Conservation (phyloP, 495 filamentous ascomycete species). For the Wilcoxina mikolae region DNA sequence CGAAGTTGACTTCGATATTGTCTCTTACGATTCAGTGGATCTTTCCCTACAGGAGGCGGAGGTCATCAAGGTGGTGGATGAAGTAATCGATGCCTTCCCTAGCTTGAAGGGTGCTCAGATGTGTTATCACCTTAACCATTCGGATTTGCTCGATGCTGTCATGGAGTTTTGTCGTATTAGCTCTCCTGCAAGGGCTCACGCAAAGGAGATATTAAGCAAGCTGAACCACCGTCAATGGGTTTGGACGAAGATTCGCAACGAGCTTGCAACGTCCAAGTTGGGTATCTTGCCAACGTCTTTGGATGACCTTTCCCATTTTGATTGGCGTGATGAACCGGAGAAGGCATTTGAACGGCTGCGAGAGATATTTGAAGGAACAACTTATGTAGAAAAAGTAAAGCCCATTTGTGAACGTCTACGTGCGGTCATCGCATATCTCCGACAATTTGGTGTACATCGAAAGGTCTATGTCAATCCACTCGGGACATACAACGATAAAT, state of each 20-base stretch:
- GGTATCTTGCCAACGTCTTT: conserved; percentile 78
- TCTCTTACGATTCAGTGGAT: conserved; percentile 62
- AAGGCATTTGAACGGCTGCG: conserved; percentile 62
- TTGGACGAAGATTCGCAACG: conserved; percentile 72
- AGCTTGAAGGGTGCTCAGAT: conserved; percentile 52
- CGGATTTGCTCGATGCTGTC: conserved; percentile 57
- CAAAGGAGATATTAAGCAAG: conserved; percentile 75
- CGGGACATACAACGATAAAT: conserved; percentile 79
- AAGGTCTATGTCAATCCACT: conserved; percentile 78
- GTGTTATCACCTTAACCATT: conserved; percentile 89
- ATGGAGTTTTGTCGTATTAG: conserved; percentile 79
- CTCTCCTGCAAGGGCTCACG: conserved; percentile 46
- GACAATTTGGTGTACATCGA: conserved; percentile 54
- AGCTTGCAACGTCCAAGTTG: conserved; percentile 63
- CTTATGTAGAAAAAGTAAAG: conserved; percentile 48
- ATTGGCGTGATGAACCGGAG: conserved; percentile 65
- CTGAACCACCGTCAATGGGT: conserved; percentile 70
- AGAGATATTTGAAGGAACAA: conserved; percentile 55
- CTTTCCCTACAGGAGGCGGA: conserved; percentile 88
- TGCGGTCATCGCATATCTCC: conserved; percentile 57
- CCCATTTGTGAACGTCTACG: conserved; percentile 65
- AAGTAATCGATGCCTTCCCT: conserved; percentile 72
- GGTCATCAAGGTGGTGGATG: conserved; percentile 84
- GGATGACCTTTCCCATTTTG: conserved; percentile 79
- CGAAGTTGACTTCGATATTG: conserved; percentile 92